A percentile compares a stretch with the other conserved stretches of the same genome.
Conservation (phyloP, 306 rosid genomes). For the Prunus davidiana region DNA sequence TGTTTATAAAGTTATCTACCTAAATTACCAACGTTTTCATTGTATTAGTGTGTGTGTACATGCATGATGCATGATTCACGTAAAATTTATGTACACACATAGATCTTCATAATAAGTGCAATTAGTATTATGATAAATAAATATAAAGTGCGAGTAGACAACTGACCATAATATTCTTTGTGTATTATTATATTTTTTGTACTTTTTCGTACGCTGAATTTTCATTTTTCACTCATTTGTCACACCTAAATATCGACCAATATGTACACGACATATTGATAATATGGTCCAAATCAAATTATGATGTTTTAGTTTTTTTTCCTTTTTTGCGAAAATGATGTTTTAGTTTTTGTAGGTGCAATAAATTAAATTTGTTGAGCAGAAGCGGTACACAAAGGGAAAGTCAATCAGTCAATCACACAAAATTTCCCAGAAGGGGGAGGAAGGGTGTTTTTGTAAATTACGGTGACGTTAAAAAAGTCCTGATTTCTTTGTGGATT, state of each 20-base stretch:
- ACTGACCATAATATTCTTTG: too few relatives aligned
- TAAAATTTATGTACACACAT: background rate
- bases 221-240: too few relatives aligned
- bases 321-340: too few relatives aligned
- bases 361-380: background rate
- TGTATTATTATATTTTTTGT: too few relatives aligned
- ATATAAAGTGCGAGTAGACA: too few relatives aligned
- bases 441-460: constrained; percentile 13
- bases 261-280: background rate
- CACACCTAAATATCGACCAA: too few relatives aligned
- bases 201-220: too few relatives aligned
- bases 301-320: background rate
- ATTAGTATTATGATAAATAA: too few relatives aligned
- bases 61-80: background rate
- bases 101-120: too few relatives aligned
- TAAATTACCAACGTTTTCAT: background rate
- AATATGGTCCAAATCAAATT: background rate
- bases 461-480: background rate
- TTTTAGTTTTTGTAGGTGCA: background rate
- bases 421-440: background rate
- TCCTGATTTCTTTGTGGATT: background rate
- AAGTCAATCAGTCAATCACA: background rate
- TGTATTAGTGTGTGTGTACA: background rate
- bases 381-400: background rate
- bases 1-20: background rate